A percentile compares a stretch with the other conserved stretches of the same genome.
These are phyloP conservation scores for Paecilomyces dactylethromorphus DNA, from an alignment of 2,329 filamentous ascomycete species.

Conservation along the genomic window DNA sequence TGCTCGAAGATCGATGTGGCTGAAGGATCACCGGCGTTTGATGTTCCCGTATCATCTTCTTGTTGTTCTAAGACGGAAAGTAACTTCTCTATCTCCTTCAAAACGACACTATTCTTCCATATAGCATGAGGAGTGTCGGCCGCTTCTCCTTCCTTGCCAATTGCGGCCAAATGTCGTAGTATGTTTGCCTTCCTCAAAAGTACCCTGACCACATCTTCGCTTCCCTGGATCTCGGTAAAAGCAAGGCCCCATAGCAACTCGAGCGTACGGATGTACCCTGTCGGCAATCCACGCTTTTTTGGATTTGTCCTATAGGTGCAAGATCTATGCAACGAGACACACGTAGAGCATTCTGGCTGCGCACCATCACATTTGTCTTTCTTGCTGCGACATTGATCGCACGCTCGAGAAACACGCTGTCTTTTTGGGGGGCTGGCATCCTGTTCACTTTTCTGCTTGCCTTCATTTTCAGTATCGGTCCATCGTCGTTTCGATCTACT, in stretches of 20 bases:
- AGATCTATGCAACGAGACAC: slow-evolving; percentile 53
- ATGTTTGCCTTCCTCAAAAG: slow-evolving; percentile 46
- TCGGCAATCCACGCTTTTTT: slow-evolving; percentile 71
- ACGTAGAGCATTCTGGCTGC: slow-evolving; percentile 62
- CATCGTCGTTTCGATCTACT: slow-evolving; percentile 25
- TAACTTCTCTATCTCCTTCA: slow-evolving; percentile 57
- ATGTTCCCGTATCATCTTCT: slow-evolving; percentile 22
- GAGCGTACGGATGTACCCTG: slow-evolving; percentile 70
- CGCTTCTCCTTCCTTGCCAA: slow-evolving; percentile 37
- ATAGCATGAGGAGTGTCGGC: slow-evolving; percentile 53
- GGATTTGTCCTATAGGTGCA: slow-evolving; percentile 68
- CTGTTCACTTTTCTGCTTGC: slow-evolving; percentile 19
- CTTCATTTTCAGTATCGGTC: slow-evolving; percentile 23
- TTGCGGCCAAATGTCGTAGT: slow-evolving; percentile 25
- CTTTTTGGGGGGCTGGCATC: slow-evolving; percentile 44
- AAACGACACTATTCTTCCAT: slow-evolving; percentile 59
- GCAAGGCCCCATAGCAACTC: slow-evolving; percentile 63
- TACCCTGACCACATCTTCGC: slow-evolving; percentile 51
- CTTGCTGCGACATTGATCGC: slow-evolving; percentile 60
- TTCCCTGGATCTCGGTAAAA: slow-evolving; percentile 55
- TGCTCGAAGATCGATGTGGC: neutral
- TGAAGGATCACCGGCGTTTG: neutral
- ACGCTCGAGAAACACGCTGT: slow-evolving; percentile 61
- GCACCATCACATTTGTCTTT: slow-evolving; percentile 68
- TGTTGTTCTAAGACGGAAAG: slow-evolving; percentile 41